Conservation (phyloP, 2,329 filamentous ascomycete genomes). For the Aspergillus proliferans region DNA sequence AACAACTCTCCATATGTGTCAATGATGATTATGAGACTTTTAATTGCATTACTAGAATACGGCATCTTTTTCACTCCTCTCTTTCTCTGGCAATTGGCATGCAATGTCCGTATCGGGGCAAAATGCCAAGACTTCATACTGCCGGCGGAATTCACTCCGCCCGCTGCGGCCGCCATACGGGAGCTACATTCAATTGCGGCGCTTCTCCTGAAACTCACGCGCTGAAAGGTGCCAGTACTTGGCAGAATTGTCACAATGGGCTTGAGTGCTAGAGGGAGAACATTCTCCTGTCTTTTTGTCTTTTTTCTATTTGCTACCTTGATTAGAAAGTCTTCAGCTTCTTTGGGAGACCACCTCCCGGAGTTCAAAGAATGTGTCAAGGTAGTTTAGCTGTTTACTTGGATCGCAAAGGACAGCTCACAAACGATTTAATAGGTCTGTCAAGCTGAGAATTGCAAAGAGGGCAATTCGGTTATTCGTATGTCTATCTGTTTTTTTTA, state of each 20-base stretch:
- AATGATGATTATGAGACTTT: too few species aligned
- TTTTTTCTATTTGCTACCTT: conserved; percentile 29
- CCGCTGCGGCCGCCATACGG: conserved; percentile 2
- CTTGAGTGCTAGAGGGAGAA: conserved; percentile 13
- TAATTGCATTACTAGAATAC: too few species aligned
- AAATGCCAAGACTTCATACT: conserved; percentile 8
- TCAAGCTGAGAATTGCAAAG: conserved; percentile 69
- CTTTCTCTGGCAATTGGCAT: neutral
- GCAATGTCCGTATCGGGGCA: neutral
- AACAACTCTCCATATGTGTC: neutral
- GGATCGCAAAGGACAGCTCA: conserved; percentile 1
- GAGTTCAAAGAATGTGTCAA: conserved; percentile 83
- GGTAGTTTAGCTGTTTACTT: conserved; percentile 45
- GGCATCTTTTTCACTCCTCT: neutral
- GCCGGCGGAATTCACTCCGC: conserved; percentile 10
- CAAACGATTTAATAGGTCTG: conserved; percentile 58
- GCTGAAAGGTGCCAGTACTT: neutral
- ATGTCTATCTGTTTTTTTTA: conserved; percentile 31
- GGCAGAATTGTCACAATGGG: conserved; percentile 21
- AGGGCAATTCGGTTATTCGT: conserved; percentile 65
- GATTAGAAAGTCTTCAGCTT: conserved; percentile 52
- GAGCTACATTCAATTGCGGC: neutral
- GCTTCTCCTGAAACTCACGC: conserved; percentile 8
- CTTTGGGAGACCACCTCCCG: conserved; percentile 73
- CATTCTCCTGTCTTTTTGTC: conserved; percentile 19